Evolutionary conservation across 495 filamentous ascomycete genomes (phyloP), one percentile per base, ranked within the genome.

Genomic region (Alectoria sarmentosa): DNA sequence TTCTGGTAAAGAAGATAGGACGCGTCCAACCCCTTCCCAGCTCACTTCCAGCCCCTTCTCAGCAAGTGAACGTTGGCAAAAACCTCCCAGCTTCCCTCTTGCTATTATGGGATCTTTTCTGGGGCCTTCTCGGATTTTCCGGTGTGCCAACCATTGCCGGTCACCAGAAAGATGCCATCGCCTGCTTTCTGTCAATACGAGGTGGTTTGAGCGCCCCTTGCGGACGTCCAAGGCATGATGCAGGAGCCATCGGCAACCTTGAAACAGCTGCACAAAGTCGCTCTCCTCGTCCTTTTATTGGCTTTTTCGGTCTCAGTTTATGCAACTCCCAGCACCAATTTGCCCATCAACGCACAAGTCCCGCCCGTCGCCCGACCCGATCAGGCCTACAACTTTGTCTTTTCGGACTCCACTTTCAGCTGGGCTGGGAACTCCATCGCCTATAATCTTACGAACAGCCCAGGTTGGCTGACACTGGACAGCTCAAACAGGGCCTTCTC

Each of bases 341-440:
- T 90, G 60, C 88, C 88, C 0, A 79, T 92, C 67, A 91, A 91
- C 73, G 80, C 88, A 8, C 89, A 94, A 70, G 79, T 91, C 15
- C 89, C 89, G 44, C 87, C 87, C 6, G 86, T 91, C 60, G 90
- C 88, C 5, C 83, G 87, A 61, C 78, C 87, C 9, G 81, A 79
- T 13, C 67, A 87, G 66, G 76, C 79, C 0, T 92, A 87, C 74
- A 76, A 74, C 42, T 92, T 91, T 74, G 76, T 79, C 44, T 88
- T 92, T 72, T 85, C 88, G 7, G 74, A 78, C 19, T 81, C 84
- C 48, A 91, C 89, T 1, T 91, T 92, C 72, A 72, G 78, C 39
- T 84, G 84, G 46, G 73, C 76, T 48, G 70, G 74, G 57, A 73
- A 72, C 0, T 69, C 78, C 32, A 80, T 88, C 36, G 79, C 80